Evolutionary conservation across 257 asterid species (phyloP), one percentile per base, ranked within the genome.

Genomic region (Mentha longifolia): DNA sequence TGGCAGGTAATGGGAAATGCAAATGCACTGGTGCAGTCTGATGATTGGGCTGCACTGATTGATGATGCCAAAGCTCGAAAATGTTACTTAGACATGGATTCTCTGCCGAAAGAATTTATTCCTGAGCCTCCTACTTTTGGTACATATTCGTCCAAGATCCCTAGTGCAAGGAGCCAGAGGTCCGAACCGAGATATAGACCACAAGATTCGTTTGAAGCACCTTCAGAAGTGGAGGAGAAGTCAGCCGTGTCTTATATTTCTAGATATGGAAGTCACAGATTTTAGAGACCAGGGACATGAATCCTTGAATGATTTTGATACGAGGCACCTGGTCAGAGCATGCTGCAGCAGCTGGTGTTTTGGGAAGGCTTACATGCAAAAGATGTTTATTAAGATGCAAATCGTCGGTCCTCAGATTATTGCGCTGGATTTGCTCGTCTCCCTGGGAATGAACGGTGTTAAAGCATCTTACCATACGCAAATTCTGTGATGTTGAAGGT

Each of bases 1-100:
- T 49, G 35, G 37, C 82, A 94, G 99, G 95, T 94, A 4, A 95
- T 92, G 98, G 99, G 99, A 49, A 95, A 95, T 76, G 99, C 99
- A 41, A 88, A 62, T 66, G 83, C 98, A 0, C 78, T 95, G 82
- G 80, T 82, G 57, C 83, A 89, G 62, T 89, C 97, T 30, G 99
- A 95, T 9, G 99, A 95, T 81, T 95, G 99, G 99, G 96, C 92
- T 79, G 90, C 97, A 47, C 64, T 95, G 59, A 82, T 95, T 61
- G 76, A 82, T n/a, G 98, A 95, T 85, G 93, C 99, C 70, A 95
- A 82, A 83, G 73, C 82, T 61, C 87, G 99, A 70, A 88, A 72
- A 43, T 92, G 98, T 81, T 95, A 89, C 84, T 79, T 91, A 82
- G 92, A 87, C 78, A 92, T 92, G 96, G 93, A 89, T 69, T 78